A percentile compares a stretch with the other conserved stretches of the same genome.
Conservation (phyloP, 1,284 basidiomycete genomes). For the Ceratobasidium sp. region DNA sequence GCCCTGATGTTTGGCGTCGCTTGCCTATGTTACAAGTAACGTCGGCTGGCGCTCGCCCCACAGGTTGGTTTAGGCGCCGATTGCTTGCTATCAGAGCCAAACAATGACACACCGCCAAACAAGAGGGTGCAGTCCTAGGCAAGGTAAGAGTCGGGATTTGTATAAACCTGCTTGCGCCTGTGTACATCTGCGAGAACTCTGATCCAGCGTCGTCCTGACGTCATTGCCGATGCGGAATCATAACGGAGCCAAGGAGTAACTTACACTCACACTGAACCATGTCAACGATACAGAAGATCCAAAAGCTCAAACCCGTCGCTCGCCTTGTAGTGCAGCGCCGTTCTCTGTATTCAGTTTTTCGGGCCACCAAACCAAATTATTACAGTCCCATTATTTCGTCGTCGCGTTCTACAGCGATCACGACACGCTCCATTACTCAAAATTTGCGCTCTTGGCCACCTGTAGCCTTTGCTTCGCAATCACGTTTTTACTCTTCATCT, state of each 20-base stretch:
- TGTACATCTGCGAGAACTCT: neutral
- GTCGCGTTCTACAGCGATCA: neutral
- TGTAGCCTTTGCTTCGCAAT: neutral
- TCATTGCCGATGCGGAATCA: conserved; percentile 2
- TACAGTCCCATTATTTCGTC: neutral
- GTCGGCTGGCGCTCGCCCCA: no score
- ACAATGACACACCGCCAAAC: no score
- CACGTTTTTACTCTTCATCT: conserved; percentile 24
- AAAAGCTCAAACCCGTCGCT: neutral
- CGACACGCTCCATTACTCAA: neutral
- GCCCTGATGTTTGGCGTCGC: no score
- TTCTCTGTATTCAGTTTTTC: conserved; percentile 10
- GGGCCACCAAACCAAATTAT: neutral
- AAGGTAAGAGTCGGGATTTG: conserved; percentile 26
- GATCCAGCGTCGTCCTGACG: conserved; percentile 25
- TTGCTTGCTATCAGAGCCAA: no score
- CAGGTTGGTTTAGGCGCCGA: no score
- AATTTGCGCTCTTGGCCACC: neutral
- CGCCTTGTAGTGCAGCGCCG: conserved; percentile 13
- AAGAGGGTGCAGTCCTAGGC: no score
- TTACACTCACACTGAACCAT: neutral
- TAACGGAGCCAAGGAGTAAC: neutral
- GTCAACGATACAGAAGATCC: conserved; percentile 6
- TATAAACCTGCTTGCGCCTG: conserved; percentile 1
- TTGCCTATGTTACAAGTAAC: no score